A percentile compares a stretch with the other conserved stretches of the same genome.
phyloP scores from a whole-genome alignment of 352 stramenopile genomes.

The Phytopythium oedochilum region DNA sequence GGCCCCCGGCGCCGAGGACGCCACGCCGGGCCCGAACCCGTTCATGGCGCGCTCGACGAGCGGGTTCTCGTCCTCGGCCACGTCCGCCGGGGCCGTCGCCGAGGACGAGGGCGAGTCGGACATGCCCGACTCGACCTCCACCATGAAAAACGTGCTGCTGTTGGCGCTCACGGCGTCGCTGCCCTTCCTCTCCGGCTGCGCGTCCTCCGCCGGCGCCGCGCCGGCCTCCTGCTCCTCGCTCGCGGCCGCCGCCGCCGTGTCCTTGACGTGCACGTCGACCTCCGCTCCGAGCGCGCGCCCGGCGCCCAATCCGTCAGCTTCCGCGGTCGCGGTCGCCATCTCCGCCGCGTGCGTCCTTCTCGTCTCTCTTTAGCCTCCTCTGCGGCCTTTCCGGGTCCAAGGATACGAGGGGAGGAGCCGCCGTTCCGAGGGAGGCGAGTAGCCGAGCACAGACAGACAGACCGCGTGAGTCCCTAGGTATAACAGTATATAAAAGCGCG shows the following conservation, averaged over 20 bases:
- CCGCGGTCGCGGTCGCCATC: background rate
- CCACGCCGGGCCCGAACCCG: slow-evolving; percentile 11
- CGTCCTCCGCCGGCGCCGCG: background rate
- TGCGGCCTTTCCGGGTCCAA: background rate
- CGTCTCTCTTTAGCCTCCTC: too few relatives aligned
- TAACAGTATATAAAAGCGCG: too few relatives aligned
- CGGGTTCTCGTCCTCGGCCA: background rate
- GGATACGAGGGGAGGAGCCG: too few relatives aligned
- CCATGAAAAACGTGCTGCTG: slow-evolving; percentile 6
- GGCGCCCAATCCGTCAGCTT: background rate
- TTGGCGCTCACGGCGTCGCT: slow-evolving; percentile 5
- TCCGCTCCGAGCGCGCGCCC: background rate
- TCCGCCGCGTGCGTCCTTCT: background rate
- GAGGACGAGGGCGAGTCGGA: slow-evolving; percentile 27
- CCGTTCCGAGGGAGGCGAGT: too few relatives aligned
- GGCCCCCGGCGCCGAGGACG: slow-evolving; percentile 27
- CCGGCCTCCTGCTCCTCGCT: background rate
- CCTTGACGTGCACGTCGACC: slow-evolving; percentile 2
- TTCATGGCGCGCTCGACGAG: slow-evolving; percentile 10
- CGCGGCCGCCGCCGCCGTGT: background rate
- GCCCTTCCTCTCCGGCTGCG: background rate
- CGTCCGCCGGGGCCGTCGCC: slow-evolving; percentile 35
- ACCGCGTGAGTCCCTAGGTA: too few relatives aligned
- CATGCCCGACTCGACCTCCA: slow-evolving; percentile 10
- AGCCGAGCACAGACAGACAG: too few relatives aligned